phyloP scores from a whole-genome alignment of 2,329 filamentous ascomycete species.

The Apiospora koreana region DNA sequence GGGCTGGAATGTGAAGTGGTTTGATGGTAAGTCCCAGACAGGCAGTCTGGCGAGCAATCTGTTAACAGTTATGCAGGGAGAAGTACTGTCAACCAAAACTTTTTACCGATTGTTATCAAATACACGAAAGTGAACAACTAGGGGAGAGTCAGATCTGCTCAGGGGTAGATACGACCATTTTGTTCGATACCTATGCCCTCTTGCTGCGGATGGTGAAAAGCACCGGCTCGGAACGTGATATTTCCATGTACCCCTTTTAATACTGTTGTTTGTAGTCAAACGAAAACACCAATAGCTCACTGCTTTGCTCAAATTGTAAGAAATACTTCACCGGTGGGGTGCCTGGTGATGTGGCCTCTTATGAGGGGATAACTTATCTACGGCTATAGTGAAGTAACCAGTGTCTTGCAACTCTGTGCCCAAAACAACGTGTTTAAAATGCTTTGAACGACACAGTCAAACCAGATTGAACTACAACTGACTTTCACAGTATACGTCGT shows the following conservation, averaged over 20 bases:
- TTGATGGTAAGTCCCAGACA: slow-evolving; percentile 32
- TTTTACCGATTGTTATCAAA: background rate
- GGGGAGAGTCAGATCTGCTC: background rate
- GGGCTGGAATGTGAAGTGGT: slow-evolving; percentile 38
- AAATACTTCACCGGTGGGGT: background rate
- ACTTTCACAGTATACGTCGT: no score
- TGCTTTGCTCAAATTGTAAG: background rate
- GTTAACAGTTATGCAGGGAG: background rate
- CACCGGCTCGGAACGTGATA: no score
- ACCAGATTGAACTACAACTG: no score
- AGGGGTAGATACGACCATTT: background rate
- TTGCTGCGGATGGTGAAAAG: background rate
- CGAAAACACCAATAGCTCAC: background rate
- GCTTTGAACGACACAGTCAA: no score
- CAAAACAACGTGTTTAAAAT: no score
- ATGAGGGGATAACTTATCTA: no score
- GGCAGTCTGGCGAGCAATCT: background rate
- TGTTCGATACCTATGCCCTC: background rate
- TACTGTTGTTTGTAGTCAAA: background rate
- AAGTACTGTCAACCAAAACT: background rate
- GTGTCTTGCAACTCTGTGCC: no score
- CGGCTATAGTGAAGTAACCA: no score
- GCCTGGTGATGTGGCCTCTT: no score
- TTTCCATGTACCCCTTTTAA: no score
- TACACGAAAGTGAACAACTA: background rate